phyloP scores from a whole-genome alignment of 257 asterid genomes.

The Penstemon eatonii region DNA sequence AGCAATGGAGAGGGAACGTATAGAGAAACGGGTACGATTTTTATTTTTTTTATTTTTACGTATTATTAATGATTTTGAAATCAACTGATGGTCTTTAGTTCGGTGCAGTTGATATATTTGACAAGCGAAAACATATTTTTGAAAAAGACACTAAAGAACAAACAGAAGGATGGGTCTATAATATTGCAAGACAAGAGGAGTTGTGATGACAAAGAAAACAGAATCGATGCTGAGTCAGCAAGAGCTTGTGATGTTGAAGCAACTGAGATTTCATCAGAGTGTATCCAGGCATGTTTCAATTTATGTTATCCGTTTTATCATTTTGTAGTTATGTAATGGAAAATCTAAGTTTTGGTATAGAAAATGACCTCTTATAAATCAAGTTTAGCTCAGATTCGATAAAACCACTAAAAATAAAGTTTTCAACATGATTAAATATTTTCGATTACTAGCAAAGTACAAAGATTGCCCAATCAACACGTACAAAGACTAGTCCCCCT shows the following conservation, averaged over 20 bases:
- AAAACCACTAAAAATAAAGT: no score
- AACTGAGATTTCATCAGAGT: constrained; percentile 38
- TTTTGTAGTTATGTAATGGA: background rate
- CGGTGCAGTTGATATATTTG: constrained; percentile 56
- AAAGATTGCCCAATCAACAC: no score
- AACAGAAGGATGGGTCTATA: constrained; percentile 31
- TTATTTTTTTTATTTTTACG: constrained; percentile 2
- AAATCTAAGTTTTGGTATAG: background rate
- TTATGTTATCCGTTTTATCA: constrained; percentile 5
- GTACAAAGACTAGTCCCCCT: no score
- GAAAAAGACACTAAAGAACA: constrained; percentile 41
- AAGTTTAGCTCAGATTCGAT: background rate
- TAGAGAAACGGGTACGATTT: constrained; percentile 59
- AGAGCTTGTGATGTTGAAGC: constrained; percentile 33
- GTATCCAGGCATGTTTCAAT: constrained; percentile 44
- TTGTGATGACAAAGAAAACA: constrained; percentile 31
- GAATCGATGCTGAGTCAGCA: constrained; percentile 20
- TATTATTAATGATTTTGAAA: background rate
- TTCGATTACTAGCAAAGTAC: no score
- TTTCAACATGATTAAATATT: no score
- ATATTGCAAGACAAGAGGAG: constrained; percentile 24
- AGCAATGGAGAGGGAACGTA: constrained; percentile 76
- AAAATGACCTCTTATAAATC: background rate
- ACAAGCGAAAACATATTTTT: constrained; percentile 67
- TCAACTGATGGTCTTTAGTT: constrained; percentile 12